Conservation (phyloP, 2,329 filamentous ascomycete genomes). For the Colletotrichum liaoningense region DNA sequence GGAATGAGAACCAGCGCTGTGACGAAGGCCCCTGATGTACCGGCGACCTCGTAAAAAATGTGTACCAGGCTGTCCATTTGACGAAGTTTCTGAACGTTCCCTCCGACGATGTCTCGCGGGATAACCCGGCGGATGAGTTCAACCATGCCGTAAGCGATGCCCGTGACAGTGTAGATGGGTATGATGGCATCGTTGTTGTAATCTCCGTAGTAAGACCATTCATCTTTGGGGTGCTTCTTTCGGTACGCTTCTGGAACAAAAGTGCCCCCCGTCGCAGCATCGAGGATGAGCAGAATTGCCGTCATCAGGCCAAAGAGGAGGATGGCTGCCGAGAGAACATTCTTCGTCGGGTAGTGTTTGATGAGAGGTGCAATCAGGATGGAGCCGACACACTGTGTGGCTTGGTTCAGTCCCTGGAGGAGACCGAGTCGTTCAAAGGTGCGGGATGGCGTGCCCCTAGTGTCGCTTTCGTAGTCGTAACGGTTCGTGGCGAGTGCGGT, state of each 20-base stretch:
- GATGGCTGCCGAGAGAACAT: slow-evolving; percentile 56
- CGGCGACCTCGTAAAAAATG: slow-evolving; percentile 51
- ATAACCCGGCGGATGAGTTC: slow-evolving; percentile 63
- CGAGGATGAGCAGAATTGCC: slow-evolving; percentile 58
- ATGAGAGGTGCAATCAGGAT: slow-evolving; percentile 63
- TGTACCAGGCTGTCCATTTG: slow-evolving; percentile 55
- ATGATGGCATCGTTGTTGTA: slow-evolving; percentile 62
- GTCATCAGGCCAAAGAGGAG: slow-evolving; percentile 59
- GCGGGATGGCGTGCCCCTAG: slow-evolving; percentile 5
- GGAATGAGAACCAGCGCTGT: slow-evolving; percentile 63
- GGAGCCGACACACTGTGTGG: slow-evolving; percentile 61
- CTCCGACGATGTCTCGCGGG: slow-evolving; percentile 62
- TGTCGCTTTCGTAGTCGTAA: slow-evolving; percentile 48
- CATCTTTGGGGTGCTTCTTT: slow-evolving; percentile 45
- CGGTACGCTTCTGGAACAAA: slow-evolving; percentile 46
- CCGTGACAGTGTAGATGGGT: slow-evolving; percentile 57
- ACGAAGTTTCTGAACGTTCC: slow-evolving; percentile 60
- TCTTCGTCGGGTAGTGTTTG: slow-evolving; percentile 58
- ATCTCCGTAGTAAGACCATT: slow-evolving; percentile 58
- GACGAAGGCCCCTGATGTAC: slow-evolving; percentile 58
- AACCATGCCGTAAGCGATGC: slow-evolving; percentile 60
- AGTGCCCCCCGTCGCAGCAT: slow-evolving; percentile 58
- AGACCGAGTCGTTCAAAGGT: slow-evolving; percentile 60
- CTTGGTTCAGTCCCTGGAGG: slow-evolving; percentile 60
- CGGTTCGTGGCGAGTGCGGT: slow-evolving; percentile 60